Percentiles rank a stretch among this genome's conserved stretches.
phyloP scores from a whole-genome alignment of 345 rosid species.

The Barbarea vulgaris region DNA sequence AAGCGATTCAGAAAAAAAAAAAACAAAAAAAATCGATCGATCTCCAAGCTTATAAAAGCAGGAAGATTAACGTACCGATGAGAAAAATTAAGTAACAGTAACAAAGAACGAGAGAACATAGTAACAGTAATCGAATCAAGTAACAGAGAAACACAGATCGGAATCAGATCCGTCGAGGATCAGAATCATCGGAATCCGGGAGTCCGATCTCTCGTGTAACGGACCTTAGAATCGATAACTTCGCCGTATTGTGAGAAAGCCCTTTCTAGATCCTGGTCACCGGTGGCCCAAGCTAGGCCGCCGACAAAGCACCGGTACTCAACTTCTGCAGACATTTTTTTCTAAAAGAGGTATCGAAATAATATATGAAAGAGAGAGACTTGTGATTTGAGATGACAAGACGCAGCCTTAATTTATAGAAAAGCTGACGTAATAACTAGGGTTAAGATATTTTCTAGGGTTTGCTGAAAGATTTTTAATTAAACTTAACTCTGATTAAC shows the following conservation, averaged over 20 bases:
- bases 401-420: conserved; percentile 31
- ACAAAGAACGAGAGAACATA: conserved; percentile 54
- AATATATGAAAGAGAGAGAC: background rate
- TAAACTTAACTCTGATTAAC: conserved; percentile 35
- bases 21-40: conserved; percentile 53
- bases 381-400: conserved; percentile 23
- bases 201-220: conserved; percentile 51
- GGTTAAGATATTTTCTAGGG: conserved; percentile 28
- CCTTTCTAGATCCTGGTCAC: conserved; percentile 50
- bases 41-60: conserved; percentile 62
- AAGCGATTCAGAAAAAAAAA: background rate
- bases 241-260: conserved; percentile 73
- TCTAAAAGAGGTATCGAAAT: background rate
- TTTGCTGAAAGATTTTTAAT: background rate
- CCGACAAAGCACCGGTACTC: conserved; percentile 96
- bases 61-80: conserved; percentile 95
- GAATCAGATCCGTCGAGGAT: conserved; percentile 48
- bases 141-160: conserved; percentile 44
- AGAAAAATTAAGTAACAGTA: conserved; percentile 60
- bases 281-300: conserved; percentile 95
- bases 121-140: conserved; percentile 69
- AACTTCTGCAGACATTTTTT: conserved; percentile 45
- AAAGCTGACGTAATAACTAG: conserved; percentile 22
- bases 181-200: conserved; percentile 43
- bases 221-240: conserved; percentile 93